phyloP scores from a whole-genome alignment of 352 stramenopile species.

The Phytophthora pinifolia region DNA sequence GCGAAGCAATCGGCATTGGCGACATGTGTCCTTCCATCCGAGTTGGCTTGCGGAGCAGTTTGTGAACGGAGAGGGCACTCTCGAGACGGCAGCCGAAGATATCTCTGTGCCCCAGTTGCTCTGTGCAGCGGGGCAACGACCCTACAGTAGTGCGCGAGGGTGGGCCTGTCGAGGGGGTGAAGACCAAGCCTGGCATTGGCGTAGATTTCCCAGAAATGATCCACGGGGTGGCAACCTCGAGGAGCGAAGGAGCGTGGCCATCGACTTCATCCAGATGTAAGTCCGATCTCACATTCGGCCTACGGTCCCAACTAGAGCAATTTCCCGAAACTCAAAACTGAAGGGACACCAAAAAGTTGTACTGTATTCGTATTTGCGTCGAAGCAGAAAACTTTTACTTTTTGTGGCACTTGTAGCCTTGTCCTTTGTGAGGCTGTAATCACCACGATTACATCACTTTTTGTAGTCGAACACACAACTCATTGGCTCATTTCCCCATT shows the following conservation, averaged over 20 bases:
- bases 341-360: no score
- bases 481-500: slow-evolving; percentile 6
- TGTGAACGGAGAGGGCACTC: slow-evolving; percentile 23
- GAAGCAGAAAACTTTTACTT: no score
- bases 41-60: slow-evolving; percentile 33
- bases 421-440: no score
- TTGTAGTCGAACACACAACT: background rate
- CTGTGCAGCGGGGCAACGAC: slow-evolving; percentile 37
- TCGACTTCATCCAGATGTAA: slow-evolving; percentile 46
- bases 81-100: slow-evolving; percentile 27
- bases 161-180: slow-evolving; percentile 31
- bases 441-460: no score
- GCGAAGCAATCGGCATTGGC: slow-evolving; percentile 16
- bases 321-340: no score
- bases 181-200: slow-evolving; percentile 13
- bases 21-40: slow-evolving; percentile 38
- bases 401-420: no score
- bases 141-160: slow-evolving; percentile 26
- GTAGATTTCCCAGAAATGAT: slow-evolving; percentile 48
- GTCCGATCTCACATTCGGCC: slow-evolving; percentile 4
- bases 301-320: background rate
- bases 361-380: slow-evolving; percentile 8
- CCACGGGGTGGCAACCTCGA: slow-evolving; percentile 51
- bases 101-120: slow-evolving; percentile 40
- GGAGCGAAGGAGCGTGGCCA: slow-evolving; percentile 40